phyloP scores from a whole-genome alignment of 177 flowering plant genomes.

The Vitis hybrid region DNA sequence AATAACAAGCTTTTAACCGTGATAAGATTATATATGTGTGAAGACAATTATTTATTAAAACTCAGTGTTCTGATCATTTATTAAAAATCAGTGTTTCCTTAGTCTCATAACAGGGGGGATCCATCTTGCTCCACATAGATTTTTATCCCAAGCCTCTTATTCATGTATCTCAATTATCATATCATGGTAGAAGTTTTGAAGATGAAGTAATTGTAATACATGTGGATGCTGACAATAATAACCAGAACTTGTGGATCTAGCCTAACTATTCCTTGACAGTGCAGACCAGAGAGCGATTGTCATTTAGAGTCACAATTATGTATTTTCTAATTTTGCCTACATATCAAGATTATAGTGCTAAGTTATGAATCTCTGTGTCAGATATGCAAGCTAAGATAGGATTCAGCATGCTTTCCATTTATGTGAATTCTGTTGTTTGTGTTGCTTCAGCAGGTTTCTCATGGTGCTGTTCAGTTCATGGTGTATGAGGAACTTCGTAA shows the following conservation, averaged over 20 bases:
- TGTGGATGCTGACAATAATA: too few relatives aligned
- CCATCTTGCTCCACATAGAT: too few relatives aligned
- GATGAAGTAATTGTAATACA: too few relatives aligned
- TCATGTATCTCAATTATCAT: too few relatives aligned
- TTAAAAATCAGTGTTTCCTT: too few relatives aligned
- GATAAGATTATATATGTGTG: too few relatives aligned
- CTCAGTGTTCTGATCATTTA: too few relatives aligned
- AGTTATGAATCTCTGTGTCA: background rate
- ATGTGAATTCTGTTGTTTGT: background rate
- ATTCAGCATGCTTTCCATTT: background rate
- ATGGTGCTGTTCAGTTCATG: slow-evolving; percentile 97
- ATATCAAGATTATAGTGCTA: background rate
- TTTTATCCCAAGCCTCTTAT: too few relatives aligned
- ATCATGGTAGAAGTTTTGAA: too few relatives aligned
- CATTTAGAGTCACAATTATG: background rate
- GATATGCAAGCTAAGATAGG: background rate
- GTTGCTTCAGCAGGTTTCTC: slow-evolving; percentile 81
- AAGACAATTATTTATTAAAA: too few relatives aligned
- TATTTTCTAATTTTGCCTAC: background rate
- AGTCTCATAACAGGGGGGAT: too few relatives aligned
- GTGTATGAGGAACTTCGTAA: slow-evolving; percentile 93
- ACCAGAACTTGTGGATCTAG: background rate
- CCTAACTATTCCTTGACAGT: background rate
- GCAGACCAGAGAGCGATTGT: background rate
- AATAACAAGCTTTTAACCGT: too few relatives aligned